Base-by-base conservation (phyloP, 441 rosid genomes). In the Erysimum pusillum region DNA sequence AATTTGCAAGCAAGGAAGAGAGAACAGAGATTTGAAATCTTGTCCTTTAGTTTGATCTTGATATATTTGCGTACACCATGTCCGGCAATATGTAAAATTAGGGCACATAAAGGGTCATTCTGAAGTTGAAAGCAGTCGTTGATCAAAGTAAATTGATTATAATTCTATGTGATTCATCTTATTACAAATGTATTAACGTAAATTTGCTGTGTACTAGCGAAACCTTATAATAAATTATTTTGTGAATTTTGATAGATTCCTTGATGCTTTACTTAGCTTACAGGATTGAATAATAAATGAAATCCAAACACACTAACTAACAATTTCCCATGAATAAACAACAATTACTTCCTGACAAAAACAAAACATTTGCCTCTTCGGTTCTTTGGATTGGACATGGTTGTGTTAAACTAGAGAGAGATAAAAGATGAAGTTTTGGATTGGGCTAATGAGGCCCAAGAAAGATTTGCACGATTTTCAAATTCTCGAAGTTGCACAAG, bases 391-490 rank as follows among this genome's bases (percentile, higher is more conserved):
- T 69, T 57, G 63, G 41, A n/a, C 25, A 35, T 38, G 3, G 36
- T 51, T 18, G 4, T 28, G 34, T 17, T 36, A 39, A 7, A n/a
- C 4, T 28, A 28, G 9, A 28, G 6, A 31, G 15, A 17, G 2
- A 48, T 20, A 45, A 45, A 36, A 22, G 1, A 35, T 35, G 0
- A 9, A 34, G 49, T 9, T 58, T 49, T 25, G 61, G 62, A 56
- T 65, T 64, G 76, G 68, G 68, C 67, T 70, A 73, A 8, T 22
- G 42, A 63, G 71, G 63, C 63, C 67, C 78, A 64, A 65, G 59
- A 74, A 56, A 56, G 49, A 10, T 46, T 22, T 11, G 54, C 64
- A 64, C 57, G 71, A 56, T 42, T 65, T 28, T 49, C 39, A 62
- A 46, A 20, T 14, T 48, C 39, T 74, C 39, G 48, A 74, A 65